Evolutionary conservation across 164 flowering plant genomes (phyloP), one percentile per base, ranked within the genome.

Genomic region (Magnolia officinalis): DNA sequence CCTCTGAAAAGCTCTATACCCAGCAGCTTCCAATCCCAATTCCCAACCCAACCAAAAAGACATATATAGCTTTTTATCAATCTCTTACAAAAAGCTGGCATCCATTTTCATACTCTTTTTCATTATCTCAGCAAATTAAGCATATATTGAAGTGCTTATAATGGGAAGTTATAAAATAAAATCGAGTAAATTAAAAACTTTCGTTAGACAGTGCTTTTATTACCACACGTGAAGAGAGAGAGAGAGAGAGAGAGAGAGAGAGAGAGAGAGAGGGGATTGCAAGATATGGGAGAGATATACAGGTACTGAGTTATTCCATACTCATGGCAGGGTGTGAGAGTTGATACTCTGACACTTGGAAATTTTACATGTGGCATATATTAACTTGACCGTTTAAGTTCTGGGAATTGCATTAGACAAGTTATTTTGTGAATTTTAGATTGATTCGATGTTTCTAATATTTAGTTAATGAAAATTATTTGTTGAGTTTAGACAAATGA

Each of bases 1-100:
- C 51, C 77, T 51, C 21, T 18, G 29, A 67, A 76, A 67, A 74
- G 63, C 55, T 69, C 73, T 76, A 72, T 70, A 55, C 61, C 61
- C 61, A 55, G 11, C 13, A 8, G 8, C 18, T 55, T 55, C 61
- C 61, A 55, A 55, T 55, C 61, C 61, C 61, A 55, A 61, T 23
- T 70, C 72, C 73, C 73, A 51, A 67, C 70, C 72, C 63, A 79
- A 66, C 75, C 78, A 72, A 73, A 76, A 81, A 81, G 83, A 70
- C 45, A 63, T 52, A 63, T 52, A 13, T 50, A 77, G 71, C 78
- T 77, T 72, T 80, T 74, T 52, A 26, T 72, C 63, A 68, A 76
- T 23, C 67, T 71, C 24, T 70, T 23, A 24, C 61, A 20, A 69
- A 64, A 76, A 71, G 74, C 74, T 72, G 65, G 74, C 74, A 59